Percentiles rank a stretch among this genome's conserved stretches.
Conservation (phyloP, 139 green algal species). For the Chlorella sp. region DNA sequence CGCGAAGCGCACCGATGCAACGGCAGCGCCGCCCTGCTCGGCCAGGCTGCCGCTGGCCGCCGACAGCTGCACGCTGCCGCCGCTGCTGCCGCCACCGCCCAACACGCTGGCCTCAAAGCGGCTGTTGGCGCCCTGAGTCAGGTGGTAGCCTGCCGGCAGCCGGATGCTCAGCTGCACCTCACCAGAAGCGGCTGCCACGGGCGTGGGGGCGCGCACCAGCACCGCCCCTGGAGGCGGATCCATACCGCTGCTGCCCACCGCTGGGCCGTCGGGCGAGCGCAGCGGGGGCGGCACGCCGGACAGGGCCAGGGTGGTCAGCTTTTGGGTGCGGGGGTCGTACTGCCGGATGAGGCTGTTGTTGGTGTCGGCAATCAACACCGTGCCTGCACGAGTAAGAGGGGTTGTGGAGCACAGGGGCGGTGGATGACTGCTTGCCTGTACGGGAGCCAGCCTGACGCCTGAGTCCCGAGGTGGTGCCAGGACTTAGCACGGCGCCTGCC, state of each 20-base stretch:
- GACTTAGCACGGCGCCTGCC: neutral
- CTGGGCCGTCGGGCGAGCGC: conserved; percentile 46
- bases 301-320: conserved; percentile 68
- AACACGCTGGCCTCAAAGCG: conserved; percentile 26
- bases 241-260: neutral
- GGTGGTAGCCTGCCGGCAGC: conserved; percentile 69
- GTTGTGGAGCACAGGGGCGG: too few relatives aligned
- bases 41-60: neutral
- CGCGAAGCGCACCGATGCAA: neutral
- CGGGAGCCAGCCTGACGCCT: neutral
- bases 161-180: conserved; percentile 46
- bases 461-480: neutral
- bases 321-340: conserved; percentile 41
- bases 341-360: conserved; percentile 76
- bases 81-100: neutral
- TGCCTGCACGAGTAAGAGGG: conserved; percentile 5
- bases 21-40: neutral
- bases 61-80: neutral
- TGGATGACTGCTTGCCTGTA: neutral
- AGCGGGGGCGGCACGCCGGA: conserved; percentile 54
- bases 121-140: conserved; percentile 66
- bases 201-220: conserved; percentile 24
- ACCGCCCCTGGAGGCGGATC: conserved; percentile 33
- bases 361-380: conserved; percentile 76
- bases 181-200: neutral